Base-by-base conservation (phyloP, 495 filamentous ascomycete genomes). In the Podospora conica region DNA sequence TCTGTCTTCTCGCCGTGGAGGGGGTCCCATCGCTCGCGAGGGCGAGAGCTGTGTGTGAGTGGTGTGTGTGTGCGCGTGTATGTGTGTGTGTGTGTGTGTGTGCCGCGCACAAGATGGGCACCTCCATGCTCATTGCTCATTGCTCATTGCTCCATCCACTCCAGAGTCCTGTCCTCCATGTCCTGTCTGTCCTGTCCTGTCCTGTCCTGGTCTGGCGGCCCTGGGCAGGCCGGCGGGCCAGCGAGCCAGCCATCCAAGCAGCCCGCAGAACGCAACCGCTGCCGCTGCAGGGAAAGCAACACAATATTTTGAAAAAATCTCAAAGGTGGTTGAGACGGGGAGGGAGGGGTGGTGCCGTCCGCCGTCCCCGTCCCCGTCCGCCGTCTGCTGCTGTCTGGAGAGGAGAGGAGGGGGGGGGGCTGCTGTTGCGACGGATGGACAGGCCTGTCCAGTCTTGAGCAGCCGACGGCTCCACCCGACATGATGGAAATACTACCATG, bases 21-120 rank as follows among this genome's bases (percentile, higher is more conserved):
- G 61, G 59, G 61, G 63, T 9, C 63, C 60, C 63, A 64, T 64
- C 63, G 61, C 61, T 20, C 55, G 55, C 8, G 60, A 64, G 29
- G 55, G 63, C 40, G 40, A 48, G 40, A 48, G 40, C 9, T 48
- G 40, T 48, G 40, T 48, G 40, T 48, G 33, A 18, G 33, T 33
- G 7, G 28, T 29, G 28, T 29, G 28, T 29, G 28, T 29, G 28
- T 29, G 8, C 12, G 29, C 12, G 33, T 48, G 40, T 48, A 18
- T 27, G 40, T 11, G 18, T 18, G 40, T 48, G 40, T 48, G 40
- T 48, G 40, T 48, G 33, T 48, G 33, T 48, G 40, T 48, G 40
- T 48, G 40, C 40, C 40, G 40, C 40, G 40, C 40, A 48, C 40
- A 48, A 48, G 40, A 48, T 18, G 15, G 40, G 8, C 40, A 48